Percentiles rank a stretch among this genome's conserved stretches.
phyloP scores from a whole-genome alignment of 805 yeast genomes.

The Priceomyces castillae region DNA sequence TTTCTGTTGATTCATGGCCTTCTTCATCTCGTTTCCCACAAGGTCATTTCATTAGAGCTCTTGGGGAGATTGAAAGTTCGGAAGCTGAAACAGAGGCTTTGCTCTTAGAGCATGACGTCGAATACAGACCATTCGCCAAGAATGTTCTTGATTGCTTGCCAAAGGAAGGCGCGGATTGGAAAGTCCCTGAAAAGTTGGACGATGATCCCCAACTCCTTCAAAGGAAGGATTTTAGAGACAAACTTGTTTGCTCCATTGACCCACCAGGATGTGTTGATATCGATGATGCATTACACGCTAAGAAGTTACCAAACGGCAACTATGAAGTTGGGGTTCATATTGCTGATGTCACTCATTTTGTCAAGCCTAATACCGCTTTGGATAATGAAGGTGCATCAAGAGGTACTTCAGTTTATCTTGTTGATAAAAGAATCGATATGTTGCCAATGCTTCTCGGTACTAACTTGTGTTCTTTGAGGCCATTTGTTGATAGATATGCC shows the following conservation, averaged over 20 bases:
- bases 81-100: constrained; percentile 97
- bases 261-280: constrained; percentile 99
- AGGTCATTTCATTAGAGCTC: constrained; percentile 88
- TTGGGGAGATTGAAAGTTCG: constrained; percentile 88
- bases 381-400: constrained; percentile 96
- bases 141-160: constrained; percentile 92
- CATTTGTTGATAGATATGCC: constrained; percentile 93
- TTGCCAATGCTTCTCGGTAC: constrained; percentile 93
- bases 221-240: constrained; percentile 84
- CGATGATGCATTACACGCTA: constrained; percentile 93
- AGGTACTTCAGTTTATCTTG: constrained; percentile 95
- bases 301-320: constrained; percentile 81
- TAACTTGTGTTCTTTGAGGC: constrained; percentile 90
- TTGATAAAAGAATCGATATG: constrained; percentile 98
- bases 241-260: constrained; percentile 90
- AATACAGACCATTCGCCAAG: constrained; percentile 91
- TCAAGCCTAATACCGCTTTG: constrained; percentile 84
- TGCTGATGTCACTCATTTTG: constrained; percentile 98
- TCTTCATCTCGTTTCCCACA: constrained; percentile 78
- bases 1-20: constrained; percentile 93
- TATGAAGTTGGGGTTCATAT: constrained; percentile 98
- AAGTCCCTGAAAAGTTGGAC: constrained; percentile 63
- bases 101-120: constrained; percentile 91
- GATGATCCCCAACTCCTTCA: constrained; percentile 54
- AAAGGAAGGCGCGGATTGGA: constrained; percentile 90